These are phyloP conservation scores for Fusarium guadeloupense DNA, from an alignment of 2,329 filamentous ascomycete species.

Conservation along the genomic window DNA sequence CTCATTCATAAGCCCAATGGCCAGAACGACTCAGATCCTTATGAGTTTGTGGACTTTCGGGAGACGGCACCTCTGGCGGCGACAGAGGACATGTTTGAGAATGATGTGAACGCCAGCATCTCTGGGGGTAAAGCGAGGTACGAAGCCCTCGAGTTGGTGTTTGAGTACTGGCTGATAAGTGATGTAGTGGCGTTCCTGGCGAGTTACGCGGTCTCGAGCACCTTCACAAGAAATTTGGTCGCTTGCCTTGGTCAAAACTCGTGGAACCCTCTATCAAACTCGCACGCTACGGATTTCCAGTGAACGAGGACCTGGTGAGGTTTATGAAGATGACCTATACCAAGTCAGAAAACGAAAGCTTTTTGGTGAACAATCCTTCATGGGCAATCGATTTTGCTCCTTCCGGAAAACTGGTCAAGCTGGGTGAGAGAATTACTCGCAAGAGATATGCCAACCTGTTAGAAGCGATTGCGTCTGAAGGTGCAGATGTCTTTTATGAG, in stretches of 20 bases:
- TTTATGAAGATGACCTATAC: conserved; percentile 68
- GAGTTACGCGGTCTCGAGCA: conserved; percentile 79
- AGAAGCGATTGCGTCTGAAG: conserved; percentile 72
- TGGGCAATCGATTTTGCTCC: conserved; percentile 91
- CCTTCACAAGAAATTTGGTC: conserved; percentile 74
- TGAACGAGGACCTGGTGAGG: conserved; percentile 74
- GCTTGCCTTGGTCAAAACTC: conserved; percentile 71
- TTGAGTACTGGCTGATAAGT: fast-evolving
- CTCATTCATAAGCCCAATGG: conserved; percentile 72
- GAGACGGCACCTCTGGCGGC: conserved; percentile 85
- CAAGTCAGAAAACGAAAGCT: conserved; percentile 57
- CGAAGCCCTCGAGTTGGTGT: conserved; percentile 47
- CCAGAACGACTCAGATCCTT: conserved; percentile 49
- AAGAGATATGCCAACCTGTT: conserved; percentile 79
- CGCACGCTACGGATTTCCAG: conserved; percentile 75
- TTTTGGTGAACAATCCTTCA: conserved; percentile 73
- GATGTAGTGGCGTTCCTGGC: conserved; percentile 69
- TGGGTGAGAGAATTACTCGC: conserved; percentile 79
- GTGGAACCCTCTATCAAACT: conserved; percentile 76
- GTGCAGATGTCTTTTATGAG: conserved; percentile 74
- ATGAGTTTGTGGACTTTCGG: conserved; percentile 86
- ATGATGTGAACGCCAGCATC: conserved; percentile 70
- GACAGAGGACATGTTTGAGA: conserved; percentile 81
- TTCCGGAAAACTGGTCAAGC: conserved; percentile 68
- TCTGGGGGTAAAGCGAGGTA: conserved; percentile 77